Evolutionary conservation across 495 filamentous ascomycete genomes (phyloP), one percentile per base, ranked within the genome.

Genomic region (Hypoxylon crocopeplum): DNA sequence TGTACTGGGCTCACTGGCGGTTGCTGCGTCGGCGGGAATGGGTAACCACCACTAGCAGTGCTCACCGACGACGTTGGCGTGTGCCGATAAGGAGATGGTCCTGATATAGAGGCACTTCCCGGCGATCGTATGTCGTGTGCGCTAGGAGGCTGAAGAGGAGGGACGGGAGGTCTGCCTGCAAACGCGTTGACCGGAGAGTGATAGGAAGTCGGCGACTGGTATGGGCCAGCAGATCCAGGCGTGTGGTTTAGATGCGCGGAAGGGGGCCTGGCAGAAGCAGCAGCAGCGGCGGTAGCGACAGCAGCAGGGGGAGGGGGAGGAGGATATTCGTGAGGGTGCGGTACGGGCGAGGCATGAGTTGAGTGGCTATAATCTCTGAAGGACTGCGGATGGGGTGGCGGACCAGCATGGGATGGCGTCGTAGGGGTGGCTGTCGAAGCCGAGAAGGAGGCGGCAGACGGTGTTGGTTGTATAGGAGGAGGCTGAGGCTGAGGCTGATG

Each of bases 11-110:
- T 79, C 20, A 77, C 70, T n/a, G 82, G 79, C 46, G 76, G 79
- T 48, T 81, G 81, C 33, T 78, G 75, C n/a, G 73, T 70, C 37
- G 74, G 70, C 16, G 80, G 79, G 48, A 84, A 85, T 5, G 81
- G 81, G 57, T 83, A 86, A 42, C 79, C 78, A 46, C 66, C 73
- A 67, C 70, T 72, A n/a, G 67, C 60, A 10, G 60, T 68, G 60
- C 73, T 73, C 42, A 75, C 39, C 13, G 77, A 77, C 11, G 76
- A 75, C 1, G 72, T 74, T 4, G 78, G 77, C 22, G 75, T 78
- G 32, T 75, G 79, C 45, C 78, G 78, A 56, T 84, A 84, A 2
- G 82, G 80, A 1, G 82, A 85, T 30, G 80, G 79, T 0, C 65
- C 76, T 10, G 79, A 75, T 40, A 76, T 76, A 21, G 73, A 66